A percentile compares a stretch with the other conserved stretches of the same genome.
These are phyloP conservation scores for Backusella circina DNA, from an alignment of 192 early-diverging fungal species.

Conservation along the genomic window DNA sequence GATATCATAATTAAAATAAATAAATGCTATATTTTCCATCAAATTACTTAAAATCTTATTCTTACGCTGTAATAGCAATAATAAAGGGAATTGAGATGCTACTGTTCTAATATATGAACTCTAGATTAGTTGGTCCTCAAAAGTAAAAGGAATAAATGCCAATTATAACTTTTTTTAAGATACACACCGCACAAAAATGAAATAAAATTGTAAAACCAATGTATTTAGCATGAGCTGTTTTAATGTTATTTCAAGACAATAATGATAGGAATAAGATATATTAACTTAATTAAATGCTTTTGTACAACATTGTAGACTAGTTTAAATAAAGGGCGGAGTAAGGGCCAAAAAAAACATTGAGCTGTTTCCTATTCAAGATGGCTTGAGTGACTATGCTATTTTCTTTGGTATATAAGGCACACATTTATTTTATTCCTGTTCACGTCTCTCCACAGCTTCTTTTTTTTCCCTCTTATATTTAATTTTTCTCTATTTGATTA, in stretches of 20 bases:
- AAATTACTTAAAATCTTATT: neutral
- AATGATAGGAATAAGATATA: neutral
- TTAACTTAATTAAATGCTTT: constrained; percentile 4
- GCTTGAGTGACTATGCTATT: neutral
- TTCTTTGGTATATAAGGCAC: neutral
- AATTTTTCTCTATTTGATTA: constrained; percentile 1
- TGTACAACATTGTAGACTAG: neutral
- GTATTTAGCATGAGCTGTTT: neutral
- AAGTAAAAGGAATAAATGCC: neutral
- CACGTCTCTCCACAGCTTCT: neutral
- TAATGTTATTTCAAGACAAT: neutral
- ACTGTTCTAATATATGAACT: neutral
- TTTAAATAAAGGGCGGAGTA: neutral
- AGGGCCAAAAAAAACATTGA: neutral
- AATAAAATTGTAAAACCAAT: neutral
- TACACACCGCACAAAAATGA: neutral
- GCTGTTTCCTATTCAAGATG: neutral
- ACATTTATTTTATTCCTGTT: neutral
- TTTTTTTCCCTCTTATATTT: constrained; percentile 5
- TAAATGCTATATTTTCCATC: neutral
- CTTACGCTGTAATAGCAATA: no score
- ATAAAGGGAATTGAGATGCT: no score
- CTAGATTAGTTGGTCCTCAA: neutral
- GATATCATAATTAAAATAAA: neutral
- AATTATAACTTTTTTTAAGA: neutral